A percentile compares a stretch with the other conserved stretches of the same genome.
Conservation (phyloP, 2,329 filamentous ascomycete genomes). For the Byssochlamys sp. region DNA sequence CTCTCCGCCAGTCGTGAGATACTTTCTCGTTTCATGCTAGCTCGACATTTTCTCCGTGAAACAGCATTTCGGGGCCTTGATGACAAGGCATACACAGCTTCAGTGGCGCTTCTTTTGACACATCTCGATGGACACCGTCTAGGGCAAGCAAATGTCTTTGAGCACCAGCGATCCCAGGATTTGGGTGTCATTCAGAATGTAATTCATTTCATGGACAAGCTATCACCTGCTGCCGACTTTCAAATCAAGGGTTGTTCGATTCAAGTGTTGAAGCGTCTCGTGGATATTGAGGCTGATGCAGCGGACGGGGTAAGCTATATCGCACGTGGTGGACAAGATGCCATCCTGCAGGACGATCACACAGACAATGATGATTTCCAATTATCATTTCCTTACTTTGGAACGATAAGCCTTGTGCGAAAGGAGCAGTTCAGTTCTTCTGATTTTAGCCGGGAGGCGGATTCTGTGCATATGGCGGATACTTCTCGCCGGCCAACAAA, state of each 20-base stretch:
- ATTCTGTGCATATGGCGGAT: background rate
- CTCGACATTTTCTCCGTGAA: slow-evolving; percentile 9
- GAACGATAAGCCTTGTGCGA: background rate
- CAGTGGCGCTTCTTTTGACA: slow-evolving; percentile 10
- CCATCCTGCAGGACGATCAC: background rate
- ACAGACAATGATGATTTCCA: background rate
- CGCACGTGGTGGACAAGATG: background rate
- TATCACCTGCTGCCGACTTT: background rate
- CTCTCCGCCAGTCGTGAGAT: slow-evolving; percentile 13
- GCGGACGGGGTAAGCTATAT: slow-evolving; percentile 3
- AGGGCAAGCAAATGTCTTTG: background rate
- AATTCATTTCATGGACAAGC: background rate
- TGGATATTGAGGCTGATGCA: slow-evolving; percentile 4
- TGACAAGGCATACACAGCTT: slow-evolving; percentile 11
- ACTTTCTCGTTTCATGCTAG: slow-evolving; percentile 8
- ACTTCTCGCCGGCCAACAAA: background rate
- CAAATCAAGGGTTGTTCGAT: background rate
- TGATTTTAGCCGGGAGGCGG: background rate
- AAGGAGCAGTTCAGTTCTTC: background rate
- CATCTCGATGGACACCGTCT: slow-evolving; percentile 10
- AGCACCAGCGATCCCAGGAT: background rate
- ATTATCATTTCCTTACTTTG: background rate
- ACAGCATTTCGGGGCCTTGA: slow-evolving; percentile 12
- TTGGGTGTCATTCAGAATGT: background rate
- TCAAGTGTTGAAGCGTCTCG: slow-evolving; percentile 3